Evolutionary conservation across 202 grass and related monocot species (phyloP).

Genomic region (Schoenoplectus tabernaemontani): DNA sequence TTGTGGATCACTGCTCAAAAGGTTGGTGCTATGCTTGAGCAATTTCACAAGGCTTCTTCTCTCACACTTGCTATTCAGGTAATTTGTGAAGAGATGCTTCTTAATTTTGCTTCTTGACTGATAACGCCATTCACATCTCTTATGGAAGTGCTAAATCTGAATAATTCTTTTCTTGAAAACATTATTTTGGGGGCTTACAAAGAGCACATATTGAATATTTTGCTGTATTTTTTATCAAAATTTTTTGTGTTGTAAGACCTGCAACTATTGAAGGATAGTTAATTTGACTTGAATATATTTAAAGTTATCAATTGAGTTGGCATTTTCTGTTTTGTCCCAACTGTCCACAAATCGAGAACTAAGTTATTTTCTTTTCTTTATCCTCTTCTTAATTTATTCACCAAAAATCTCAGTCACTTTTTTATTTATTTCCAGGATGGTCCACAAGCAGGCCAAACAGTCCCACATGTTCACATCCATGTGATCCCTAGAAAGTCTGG

Average conservation of each 20-base stretch:
- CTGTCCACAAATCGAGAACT: background rate
- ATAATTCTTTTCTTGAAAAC: background rate
- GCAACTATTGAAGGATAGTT: background rate
- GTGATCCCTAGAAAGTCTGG: conserved; percentile 69
- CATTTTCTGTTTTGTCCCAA: background rate
- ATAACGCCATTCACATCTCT: background rate
- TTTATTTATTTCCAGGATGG: conserved; percentile 44
- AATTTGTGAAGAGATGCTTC: background rate
- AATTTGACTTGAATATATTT: background rate
- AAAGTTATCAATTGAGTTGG: background rate
- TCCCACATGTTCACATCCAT: conserved; percentile 91
- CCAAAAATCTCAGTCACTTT: background rate
- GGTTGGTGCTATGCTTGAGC: conserved; percentile 47
- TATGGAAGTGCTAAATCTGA: background rate
- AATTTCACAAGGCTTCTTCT: conserved; percentile 75
- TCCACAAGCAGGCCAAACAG: conserved; percentile 78
- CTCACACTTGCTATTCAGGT: conserved; percentile 83
- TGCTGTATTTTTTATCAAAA: too few species aligned
- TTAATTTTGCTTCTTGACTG: background rate
- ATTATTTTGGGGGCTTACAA: too few species aligned
- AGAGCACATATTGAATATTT: too few species aligned
- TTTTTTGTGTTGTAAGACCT: too few species aligned
- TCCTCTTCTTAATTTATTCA: background rate
- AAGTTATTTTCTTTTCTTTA: background rate
- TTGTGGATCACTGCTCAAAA: conserved; percentile 84